Base-by-base conservation (phyloP, 2,329 filamentous ascomycete genomes). In the Claviceps paspali region DNA sequence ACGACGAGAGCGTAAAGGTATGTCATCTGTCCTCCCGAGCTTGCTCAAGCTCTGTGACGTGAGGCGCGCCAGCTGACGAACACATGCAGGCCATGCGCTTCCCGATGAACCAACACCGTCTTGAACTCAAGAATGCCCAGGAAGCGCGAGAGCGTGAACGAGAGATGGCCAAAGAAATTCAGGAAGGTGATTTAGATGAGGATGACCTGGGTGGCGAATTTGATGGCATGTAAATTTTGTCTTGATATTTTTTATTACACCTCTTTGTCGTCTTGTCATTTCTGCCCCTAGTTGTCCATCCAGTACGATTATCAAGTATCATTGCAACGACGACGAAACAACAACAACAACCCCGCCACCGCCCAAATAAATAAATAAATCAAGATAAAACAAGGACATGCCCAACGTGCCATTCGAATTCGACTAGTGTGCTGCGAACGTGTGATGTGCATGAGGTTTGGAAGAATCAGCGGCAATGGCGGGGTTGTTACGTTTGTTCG, bases 1-100 rank as follows among this genome's bases (percentile, higher is more conserved):
- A 96, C 54, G 91, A 98, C 52, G 91, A 98, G 66, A 96, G 88
- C 54, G 87, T 98, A 52, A 96, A 94, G 82, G 83, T 87, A 69
- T 53, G 65, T 44, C 41, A n/a, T 29, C 5, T 26, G 14, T 11
- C 12, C 10, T n/a, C 14, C 14, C 21, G n/a, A 28, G 27, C n/a
- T 7, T 28, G 27, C 6, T n/a, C 3, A 10, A 6, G 6, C 17
- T 10, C 9, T 14, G 11, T 8, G 27, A 9, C 12, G 14, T 28
- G 27, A 8, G 4, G 8, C 14, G 2, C 3, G 18, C 19, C 39
- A 44, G 36, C 52, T 53, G 42, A 51, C 11, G 12, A 12, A 15
- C 6, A 14, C 15, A 18, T 19, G 19, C 36, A 88, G 83, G 88
- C 91, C 19, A 98, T 98, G 91, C 78, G 91, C 38, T 98, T 96